Conservation (phyloP, 2,329 filamentous ascomycete genomes). For the Aciculosporium take region DNA sequence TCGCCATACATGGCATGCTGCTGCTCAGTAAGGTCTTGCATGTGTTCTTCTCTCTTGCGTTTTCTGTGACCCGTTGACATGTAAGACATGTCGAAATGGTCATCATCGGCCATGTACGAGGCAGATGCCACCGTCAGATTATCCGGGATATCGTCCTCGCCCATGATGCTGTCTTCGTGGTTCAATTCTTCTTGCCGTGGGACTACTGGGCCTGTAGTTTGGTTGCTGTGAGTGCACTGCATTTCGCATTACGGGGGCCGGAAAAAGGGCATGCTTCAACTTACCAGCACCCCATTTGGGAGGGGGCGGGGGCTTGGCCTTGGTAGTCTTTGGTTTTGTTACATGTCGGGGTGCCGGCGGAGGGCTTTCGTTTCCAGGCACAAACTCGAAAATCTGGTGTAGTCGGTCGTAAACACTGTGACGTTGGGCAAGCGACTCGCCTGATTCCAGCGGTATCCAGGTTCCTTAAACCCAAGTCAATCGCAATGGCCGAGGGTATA, state of each 20-base stretch:
- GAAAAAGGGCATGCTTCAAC: background rate
- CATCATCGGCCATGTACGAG: conserved; percentile 74
- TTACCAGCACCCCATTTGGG: conserved; percentile 37
- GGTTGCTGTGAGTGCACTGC: conserved; percentile 1
- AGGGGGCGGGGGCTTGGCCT: conserved; percentile 29
- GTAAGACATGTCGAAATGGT: conserved; percentile 57
- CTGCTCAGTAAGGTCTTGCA: conserved; percentile 56
- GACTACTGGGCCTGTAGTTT: conserved; percentile 8
- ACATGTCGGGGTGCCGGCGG: conserved; percentile 89
- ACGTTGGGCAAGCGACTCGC: conserved; percentile 67
- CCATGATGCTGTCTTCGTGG: conserved; percentile 44
- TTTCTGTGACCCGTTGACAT: conserved; percentile 50
- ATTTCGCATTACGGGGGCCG: background rate
- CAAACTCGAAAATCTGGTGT: conserved; percentile 76
- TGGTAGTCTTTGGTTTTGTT: conserved; percentile 68
- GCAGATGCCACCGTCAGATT: conserved; percentile 72
- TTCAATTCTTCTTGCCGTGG: conserved; percentile 46
- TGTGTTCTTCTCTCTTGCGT: conserved; percentile 56
- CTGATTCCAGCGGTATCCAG: conserved; percentile 82
- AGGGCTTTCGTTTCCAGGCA: conserved; percentile 71
- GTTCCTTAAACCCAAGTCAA: conserved; percentile 47
- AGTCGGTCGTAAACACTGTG: conserved; percentile 79
- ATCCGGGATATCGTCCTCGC: conserved; percentile 70
- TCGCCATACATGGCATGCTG: conserved; percentile 87
- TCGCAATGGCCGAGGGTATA: background rate